Evolutionary conservation across 1,284 basidiomycete genomes (phyloP).

Genomic region (Schizopora paradoxa): DNA sequence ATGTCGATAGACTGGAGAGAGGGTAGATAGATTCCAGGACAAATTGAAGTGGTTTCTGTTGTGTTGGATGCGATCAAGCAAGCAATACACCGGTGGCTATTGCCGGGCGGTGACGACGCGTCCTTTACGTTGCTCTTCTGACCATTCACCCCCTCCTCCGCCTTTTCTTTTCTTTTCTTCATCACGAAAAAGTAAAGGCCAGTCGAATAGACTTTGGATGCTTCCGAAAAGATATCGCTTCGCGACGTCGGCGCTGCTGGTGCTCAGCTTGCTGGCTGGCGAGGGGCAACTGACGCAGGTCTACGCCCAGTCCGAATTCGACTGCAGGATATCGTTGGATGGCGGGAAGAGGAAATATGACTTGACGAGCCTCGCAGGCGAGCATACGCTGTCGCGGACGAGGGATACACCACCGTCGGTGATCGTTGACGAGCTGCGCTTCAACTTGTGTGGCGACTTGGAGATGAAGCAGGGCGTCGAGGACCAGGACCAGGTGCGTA

Average conservation of each 20-base stretch:
- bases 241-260: neutral
- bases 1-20: too few relatives aligned
- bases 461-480: constrained; percentile 39
- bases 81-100: too few relatives aligned
- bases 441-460: constrained; percentile 56
- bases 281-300: too few relatives aligned
- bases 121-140: too few relatives aligned
- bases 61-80: too few relatives aligned
- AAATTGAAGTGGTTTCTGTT: too few relatives aligned
- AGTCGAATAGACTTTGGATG: too few relatives aligned
- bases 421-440: constrained; percentile 33
- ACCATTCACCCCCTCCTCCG: constrained; percentile 22
- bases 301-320: constrained; percentile 36
- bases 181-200: constrained; percentile 7
- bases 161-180: constrained; percentile 31
- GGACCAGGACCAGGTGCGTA: constrained; percentile 62
- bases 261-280: constrained; percentile 24
- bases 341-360: constrained; percentile 45
- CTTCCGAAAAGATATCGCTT: too few relatives aligned
- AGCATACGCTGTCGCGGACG: constrained; percentile 38
- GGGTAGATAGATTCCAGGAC: too few relatives aligned
- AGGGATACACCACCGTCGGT: constrained; percentile 35
- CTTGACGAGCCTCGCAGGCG: constrained; percentile 47
- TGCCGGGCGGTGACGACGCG: too few relatives aligned
- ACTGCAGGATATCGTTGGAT: constrained; percentile 47